Evolutionary conservation across 148 eudicot species (phyloP).

Genomic region (Rhododendron vialii): DNA sequence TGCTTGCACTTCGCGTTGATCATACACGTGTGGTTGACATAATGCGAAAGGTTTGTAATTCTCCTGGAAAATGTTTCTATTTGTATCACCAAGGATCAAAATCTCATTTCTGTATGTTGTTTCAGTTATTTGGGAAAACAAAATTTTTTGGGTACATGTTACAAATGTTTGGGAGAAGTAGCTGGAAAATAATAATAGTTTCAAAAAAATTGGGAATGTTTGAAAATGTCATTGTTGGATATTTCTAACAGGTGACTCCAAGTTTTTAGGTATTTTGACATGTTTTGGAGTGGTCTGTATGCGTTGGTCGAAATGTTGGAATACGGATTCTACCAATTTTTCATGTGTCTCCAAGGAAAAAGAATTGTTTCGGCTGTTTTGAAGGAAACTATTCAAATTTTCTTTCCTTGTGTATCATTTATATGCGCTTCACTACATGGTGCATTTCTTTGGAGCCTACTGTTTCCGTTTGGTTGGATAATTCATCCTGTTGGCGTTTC

Average conservation of each 20-base stretch:
- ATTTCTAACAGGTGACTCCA: neutral
- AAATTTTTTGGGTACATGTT: neutral
- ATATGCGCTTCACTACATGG: neutral
- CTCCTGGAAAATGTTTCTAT: neutral
- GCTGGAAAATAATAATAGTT: neutral
- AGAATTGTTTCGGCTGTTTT: neutral
- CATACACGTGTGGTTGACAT: conserved; percentile 97
- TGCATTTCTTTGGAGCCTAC: neutral
- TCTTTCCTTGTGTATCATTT: neutral
- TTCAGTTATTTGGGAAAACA: neutral
- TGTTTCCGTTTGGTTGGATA: neutral
- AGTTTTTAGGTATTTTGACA: neutral
- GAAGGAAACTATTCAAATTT: neutral
- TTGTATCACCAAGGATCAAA: neutral
- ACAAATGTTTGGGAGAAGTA: neutral
- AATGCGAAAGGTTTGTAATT: conserved; percentile 73
- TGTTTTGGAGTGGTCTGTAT: neutral
- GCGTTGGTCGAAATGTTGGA: neutral
- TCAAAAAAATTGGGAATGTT: neutral
- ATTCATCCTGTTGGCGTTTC: conserved; percentile 9
- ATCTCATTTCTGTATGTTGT: neutral
- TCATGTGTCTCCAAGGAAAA: neutral
- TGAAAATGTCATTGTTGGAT: neutral
- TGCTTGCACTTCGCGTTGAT: conserved; percentile 92
- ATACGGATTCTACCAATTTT: neutral